These are phyloP conservation scores for Syzygium grande DNA, from an alignment of 345 rosid genomes.

Conservation along the genomic window DNA sequence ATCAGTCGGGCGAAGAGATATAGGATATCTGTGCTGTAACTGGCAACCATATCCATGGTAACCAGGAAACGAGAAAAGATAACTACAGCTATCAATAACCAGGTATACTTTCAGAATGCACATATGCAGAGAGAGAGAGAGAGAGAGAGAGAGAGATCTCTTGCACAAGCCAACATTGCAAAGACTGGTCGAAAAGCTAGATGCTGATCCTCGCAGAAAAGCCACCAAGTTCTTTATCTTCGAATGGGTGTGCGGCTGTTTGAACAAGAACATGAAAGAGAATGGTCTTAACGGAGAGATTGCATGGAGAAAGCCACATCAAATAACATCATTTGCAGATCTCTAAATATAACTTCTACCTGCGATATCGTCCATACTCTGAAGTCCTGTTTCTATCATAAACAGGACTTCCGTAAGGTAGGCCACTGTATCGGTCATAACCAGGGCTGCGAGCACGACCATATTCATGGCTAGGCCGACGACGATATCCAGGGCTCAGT, in stretches of 20 bases:
- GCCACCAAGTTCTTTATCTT: conserved; percentile 40
- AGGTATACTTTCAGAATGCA: neutral
- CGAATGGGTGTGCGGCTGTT: conserved; percentile 60
- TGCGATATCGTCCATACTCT: conserved; percentile 48
- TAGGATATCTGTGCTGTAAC: neutral
- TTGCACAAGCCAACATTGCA: neutral
- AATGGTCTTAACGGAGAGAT: neutral
- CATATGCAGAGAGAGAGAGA: neutral
- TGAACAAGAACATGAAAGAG: neutral
- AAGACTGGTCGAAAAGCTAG: neutral
- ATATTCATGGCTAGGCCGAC: conserved; percentile 69
- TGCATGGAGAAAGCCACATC: neutral
- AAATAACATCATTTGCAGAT: neutral
- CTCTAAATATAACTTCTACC: conserved; percentile 24
- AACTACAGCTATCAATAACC: neutral
- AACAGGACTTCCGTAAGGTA: neutral
- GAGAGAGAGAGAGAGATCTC: neutral
- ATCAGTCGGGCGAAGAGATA: neutral
- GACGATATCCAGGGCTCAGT: conserved; percentile 54
- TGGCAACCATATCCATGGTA: neutral
- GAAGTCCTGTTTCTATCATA: conserved; percentile 21
- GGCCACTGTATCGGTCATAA: conserved; percentile 21
- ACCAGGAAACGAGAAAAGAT: neutral
- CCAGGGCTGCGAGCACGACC: conserved; percentile 45
- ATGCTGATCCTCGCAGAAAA: neutral